These are phyloP conservation scores for Paecilomyces fulvus DNA, from an alignment of 2,329 filamentous ascomycete genomes.

Conservation along the genomic window DNA sequence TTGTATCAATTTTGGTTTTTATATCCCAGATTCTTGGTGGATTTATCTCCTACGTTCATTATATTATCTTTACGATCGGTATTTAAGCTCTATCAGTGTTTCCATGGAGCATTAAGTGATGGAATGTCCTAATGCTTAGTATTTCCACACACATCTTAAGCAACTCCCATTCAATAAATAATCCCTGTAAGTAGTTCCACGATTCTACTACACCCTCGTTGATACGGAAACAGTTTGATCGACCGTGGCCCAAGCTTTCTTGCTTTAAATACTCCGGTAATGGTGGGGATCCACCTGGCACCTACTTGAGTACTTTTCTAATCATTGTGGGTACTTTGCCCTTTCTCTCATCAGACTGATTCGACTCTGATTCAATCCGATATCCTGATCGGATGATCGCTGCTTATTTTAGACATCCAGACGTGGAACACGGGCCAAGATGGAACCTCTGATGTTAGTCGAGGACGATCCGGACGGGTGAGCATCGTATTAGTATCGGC, in stretches of 20 bases:
- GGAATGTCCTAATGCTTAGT: too few species aligned
- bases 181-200: too few species aligned
- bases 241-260: background rate
- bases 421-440: background rate
- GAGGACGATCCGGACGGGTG: background rate
- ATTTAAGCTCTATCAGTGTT: too few species aligned
- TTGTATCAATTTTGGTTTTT: background rate
- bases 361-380: background rate
- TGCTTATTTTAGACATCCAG: background rate
- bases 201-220: background rate
- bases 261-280: background rate
- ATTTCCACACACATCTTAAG: too few species aligned
- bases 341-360: background rate
- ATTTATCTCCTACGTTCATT: background rate
- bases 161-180: constrained; percentile 5
- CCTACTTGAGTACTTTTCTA: background rate
- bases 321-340: background rate
- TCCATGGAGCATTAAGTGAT: too few species aligned
- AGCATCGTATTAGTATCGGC: background rate
- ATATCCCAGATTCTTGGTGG: background rate
- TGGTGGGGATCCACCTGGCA: background rate
- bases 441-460: background rate
- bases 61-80: background rate
- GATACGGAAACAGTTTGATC: background rate
- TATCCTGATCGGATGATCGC: background rate